Percentiles rank a stretch among this genome's conserved stretches.
These are phyloP conservation scores for Carnegiea gigantea DNA, from an alignment of 179 eudicot species.

Conservation along the genomic window DNA sequence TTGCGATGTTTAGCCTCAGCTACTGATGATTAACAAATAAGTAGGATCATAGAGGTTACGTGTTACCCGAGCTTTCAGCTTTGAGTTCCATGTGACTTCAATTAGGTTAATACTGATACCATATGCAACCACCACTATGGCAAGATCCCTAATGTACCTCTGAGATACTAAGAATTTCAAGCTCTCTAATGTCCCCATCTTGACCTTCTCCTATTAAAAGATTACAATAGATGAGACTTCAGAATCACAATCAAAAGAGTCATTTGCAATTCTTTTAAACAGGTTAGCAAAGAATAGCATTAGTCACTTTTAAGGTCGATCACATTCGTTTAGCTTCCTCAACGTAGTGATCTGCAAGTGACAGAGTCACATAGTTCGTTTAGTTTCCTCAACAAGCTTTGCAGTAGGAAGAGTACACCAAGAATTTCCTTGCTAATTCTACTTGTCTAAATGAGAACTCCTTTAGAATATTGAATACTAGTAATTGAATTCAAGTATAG, in stretches of 20 bases:
- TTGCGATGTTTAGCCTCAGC: neutral
- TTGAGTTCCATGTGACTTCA: too few species aligned
- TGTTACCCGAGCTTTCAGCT: too few species aligned
- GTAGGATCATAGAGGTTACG: too few species aligned
- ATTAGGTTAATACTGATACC: constrained; percentile 28
- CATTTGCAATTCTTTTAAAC: too few species aligned
- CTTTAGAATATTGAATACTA: too few species aligned
- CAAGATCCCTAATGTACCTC: constrained; percentile 87
- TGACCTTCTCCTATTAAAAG: constrained; percentile 68
- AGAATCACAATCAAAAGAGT: too few species aligned
- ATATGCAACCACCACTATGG: constrained; percentile 91
- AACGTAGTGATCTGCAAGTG: constrained; percentile 80
- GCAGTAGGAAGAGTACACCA: too few species aligned
- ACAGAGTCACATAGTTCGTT: constrained; percentile 7
- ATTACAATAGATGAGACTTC: neutral
- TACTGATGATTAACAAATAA: neutral
- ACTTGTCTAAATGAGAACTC: too few species aligned
- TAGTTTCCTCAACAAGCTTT: neutral
- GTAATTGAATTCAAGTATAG: too few species aligned
- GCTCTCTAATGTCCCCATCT: constrained; percentile 97
- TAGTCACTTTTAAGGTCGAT: constrained; percentile 28
- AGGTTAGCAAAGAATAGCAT: too few species aligned
- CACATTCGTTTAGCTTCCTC: constrained; percentile 91
- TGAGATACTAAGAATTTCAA: constrained; percentile 84
- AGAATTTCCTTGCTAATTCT: too few species aligned